Base-by-base conservation (phyloP, 805 yeast species). In the Suhomyces sp. region DNA sequence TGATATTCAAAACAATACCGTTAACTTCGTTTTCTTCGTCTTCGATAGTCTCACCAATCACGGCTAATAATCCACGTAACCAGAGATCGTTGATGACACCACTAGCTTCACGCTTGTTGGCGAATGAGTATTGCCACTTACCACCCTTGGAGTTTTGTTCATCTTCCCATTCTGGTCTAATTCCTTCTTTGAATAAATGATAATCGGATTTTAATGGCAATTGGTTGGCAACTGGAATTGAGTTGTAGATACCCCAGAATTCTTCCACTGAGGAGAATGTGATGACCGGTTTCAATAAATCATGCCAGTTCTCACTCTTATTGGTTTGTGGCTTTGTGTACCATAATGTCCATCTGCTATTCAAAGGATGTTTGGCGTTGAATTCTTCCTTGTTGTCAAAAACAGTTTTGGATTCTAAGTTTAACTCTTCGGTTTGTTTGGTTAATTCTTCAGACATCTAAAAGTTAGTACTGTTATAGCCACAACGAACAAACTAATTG, bases 121-220 rank as follows among this genome's bases (percentile, higher is more conserved):
- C 85, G 74, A 82, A 88, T 43, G 88, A 79, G 58, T 62, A 73
- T 59, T 71, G 77, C 97, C 97, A 94, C 76, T 89, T 90, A 66
- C 99, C 99, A 67, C 99, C 99, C 61, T 85, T 80, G 54, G 88
- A 72, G 73, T 94, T 94, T 58, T 83, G 82, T 50, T 76, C 79
- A 72, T 94, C 98, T 79, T 94, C 99, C 99, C 99, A 94, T 80
- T 94, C 98, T 51, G 99, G 99, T 72, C 89, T 87, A 64, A 94
- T 84, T 53, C 91, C 96, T 68, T 87, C 88, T 76, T 93, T 87
- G 80, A 94, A 94, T 65, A 93, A 83, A 70, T 94, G 96, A 76
- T 93, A 93, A 74, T 94, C 98, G 10, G 97, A 88, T 72, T 86
- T 89, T 64, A 86, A 67, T 61, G 98, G 98, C 67, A 94, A 80